Base-by-base conservation (phyloP, 495 filamentous ascomycete species). In the Elasticomyces elasticus region DNA sequence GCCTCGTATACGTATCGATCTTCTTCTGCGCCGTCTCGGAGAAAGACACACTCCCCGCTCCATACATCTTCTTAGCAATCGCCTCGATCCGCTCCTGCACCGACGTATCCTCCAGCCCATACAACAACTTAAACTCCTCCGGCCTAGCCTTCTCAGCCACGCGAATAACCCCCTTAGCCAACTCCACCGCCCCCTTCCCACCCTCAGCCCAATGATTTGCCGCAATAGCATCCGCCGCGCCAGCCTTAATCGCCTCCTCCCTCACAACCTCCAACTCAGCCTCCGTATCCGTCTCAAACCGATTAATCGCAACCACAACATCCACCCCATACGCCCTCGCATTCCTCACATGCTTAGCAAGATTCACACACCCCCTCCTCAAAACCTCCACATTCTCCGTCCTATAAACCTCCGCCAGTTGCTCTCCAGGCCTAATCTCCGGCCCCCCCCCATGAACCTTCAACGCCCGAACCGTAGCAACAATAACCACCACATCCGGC, bases 171-270 rank as follows among this genome's bases (percentile, higher is more conserved):
- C 81, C 78, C 67, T 89, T 84, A 52, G 91, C 92, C 49, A 98
- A 78, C 55, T 94, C 87, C 37, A 96, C 71, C 26, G 92, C 92
- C 37, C 92, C 92, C 64, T 82, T 83, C 54, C 92, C 92, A 66
- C 92, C 92, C 68, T 96, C 86, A 49, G 92, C 89, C 87, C 89
- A 98, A 76, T 98, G 92, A 69, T 94, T 94, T 30, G 92, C 87
- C 33, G 89, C 74, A 62, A 98, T 85, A 24, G 92, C 92, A 65
- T 95, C 90, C 68, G 90, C 86, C 4, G 92, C 92, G 55, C 92
- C 92, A 28, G 92, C 92, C 53, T 86, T 85, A 56, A 96, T 79
- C 38, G 92, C 86, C 65, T 95, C 90, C 66, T 96, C 89, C 53
- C 81, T 79, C 62, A 98, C 81, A 49, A 88, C 81, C 7, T 84